Base-by-base conservation (phyloP, 257 asterid genomes). In the Salvia miltiorrhiza region DNA sequence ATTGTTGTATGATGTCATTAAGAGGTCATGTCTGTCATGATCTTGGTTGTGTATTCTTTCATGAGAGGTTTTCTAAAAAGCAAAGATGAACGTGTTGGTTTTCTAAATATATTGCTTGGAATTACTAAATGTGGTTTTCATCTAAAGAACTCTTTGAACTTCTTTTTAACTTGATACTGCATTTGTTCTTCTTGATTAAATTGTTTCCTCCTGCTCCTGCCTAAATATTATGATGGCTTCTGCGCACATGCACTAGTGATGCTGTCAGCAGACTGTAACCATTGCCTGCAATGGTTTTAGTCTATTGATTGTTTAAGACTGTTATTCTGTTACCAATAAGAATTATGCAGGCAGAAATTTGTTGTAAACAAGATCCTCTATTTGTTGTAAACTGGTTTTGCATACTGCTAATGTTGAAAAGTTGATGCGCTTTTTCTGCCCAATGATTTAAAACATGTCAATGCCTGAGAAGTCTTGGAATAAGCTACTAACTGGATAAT, bases 401-500 rank as follows among this genome's bases (percentile, higher is more conserved):
- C 58, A 16, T 39, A 11, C 45, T 33, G 30, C 59, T 4, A 4
- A 33, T 37, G 7, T 54, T 0, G 24, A 20, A 41, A 7, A 40
- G 20, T 5, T 44, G 13, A 43, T 55, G 7, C 2, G 6, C 26
- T 28, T 37, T 30, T 37, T 37, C 43, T 37, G 43, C 43, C 43
- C 43, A 37, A 37, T 28, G 23, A 54, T 23, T 52, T 65, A 35
- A 5, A 45, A 45, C 44, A 30, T 16, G 63, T 6, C n/a, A 9
- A 26, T 41, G 14, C 52, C 4, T 19, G 24, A 16, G 19, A 54
- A 52, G 59, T 73, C 72, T n/a, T 26, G 19, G 61, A 45, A 39
- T 65, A 57, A 16, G 64, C 63, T 8, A 53, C 56, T 49, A 45
- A 19, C 70, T 65, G 37, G 4, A 23, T 48, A 28, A 71, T 76